Base-by-base conservation (phyloP, 352 stramenopile genomes). In the Globisporangium emineosum region DNA sequence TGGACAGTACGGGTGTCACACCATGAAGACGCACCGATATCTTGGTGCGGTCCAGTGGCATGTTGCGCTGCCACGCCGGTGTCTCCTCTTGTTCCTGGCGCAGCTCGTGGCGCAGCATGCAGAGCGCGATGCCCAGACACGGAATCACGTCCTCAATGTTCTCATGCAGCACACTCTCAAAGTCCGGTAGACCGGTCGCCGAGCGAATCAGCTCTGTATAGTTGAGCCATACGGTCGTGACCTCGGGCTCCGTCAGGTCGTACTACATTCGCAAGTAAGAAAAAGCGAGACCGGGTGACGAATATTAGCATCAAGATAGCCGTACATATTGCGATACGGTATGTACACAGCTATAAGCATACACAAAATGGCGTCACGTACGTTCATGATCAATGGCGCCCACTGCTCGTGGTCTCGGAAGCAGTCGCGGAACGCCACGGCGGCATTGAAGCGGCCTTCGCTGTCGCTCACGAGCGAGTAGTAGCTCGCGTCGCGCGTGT, bases 91-190 rank as follows among this genome's bases (percentile, higher is more conserved):
- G 65, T 57, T 79, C 81, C 43, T 83, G 67, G 0, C 79, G 77
- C 57, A 83, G 76, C 56, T 90, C 79, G 43, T 86, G 75, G 17
- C 77, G 68, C 9, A 84, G 61, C 76, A 91, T 80, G 66, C 82
- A 91, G 13, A 91, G 60, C 33, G 82, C 78, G 43, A 91, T 75
- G n/a, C 82, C 80, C 2, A 91, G 70, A 62, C 79, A 89, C 5
- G 78, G 67, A 23, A 91, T 70, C 32, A 89, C 79, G 12, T 86
- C 76, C 27, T 86, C 71, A 0, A 84, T 73, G 57, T 81, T 85
- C 62, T 87, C 77, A 5, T 77, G 81, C 43, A 89, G 45, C 5
- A 79, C 77, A 49, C 64, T 60, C 52, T 83, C 76, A 69, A 89
- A 89, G 56, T 89, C 76, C 13, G 72, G 63, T 9, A 83, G 69